Evolutionary conservation across 2,329 filamentous ascomycete genomes (phyloP).

Genomic region (Exophiala phaeomuriformis): DNA sequence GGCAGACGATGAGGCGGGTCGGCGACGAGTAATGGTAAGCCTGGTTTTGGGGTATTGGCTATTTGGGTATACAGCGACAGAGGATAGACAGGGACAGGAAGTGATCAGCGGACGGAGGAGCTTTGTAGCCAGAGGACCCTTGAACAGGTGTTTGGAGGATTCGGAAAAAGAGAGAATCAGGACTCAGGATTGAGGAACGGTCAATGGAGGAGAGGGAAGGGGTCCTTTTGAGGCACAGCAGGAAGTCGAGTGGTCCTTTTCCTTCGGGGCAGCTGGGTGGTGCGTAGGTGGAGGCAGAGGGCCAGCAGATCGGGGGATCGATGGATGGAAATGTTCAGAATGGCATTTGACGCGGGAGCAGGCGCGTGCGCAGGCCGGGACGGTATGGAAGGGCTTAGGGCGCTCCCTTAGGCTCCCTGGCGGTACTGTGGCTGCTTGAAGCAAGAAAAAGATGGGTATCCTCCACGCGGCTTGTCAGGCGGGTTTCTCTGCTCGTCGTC

Average conservation of each 20-base stretch:
- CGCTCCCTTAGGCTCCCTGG: too few species aligned
- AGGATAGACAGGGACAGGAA: background rate
- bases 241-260: constrained; percentile 2
- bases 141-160: constrained; percentile 1
- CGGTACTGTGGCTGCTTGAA: background rate
- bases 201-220: constrained; percentile 8
- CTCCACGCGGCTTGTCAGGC: constrained; percentile 4
- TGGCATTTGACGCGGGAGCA: constrained; percentile 12
- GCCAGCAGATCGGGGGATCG: constrained; percentile 10
- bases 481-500: too few species aligned
- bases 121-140: constrained; percentile 6
- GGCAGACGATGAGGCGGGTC: too few species aligned
- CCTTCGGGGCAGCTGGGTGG: background rate
- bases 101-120: background rate
- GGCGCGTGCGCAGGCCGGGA: background rate
- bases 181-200: constrained; percentile 1
- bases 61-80: background rate
- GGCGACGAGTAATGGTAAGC: too few species aligned
- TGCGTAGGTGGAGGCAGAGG: constrained; percentile 4
- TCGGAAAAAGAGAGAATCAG: background rate
- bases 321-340: constrained; percentile 23
- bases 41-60: background rate
- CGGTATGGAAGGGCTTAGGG: background rate
- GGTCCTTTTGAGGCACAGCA: constrained; percentile 10
- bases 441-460: constrained; percentile 2